Evolutionary conservation across 345 rosid genomes (phyloP).

Genomic region (Firmiana major): DNA sequence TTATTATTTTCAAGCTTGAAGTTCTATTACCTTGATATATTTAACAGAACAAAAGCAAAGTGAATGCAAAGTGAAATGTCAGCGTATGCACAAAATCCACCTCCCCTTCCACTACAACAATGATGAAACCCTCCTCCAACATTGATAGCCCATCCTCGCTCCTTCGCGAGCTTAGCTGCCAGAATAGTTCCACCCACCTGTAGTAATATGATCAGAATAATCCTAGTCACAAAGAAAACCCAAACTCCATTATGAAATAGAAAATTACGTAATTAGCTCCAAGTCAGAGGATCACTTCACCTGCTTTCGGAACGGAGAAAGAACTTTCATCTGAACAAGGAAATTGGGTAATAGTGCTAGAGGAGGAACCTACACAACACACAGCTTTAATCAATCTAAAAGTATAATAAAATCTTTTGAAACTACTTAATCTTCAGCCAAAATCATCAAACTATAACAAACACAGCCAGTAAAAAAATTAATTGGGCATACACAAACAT

Average conservation of each 20-base stretch:
- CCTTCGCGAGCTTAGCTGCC: conserved; percentile 85
- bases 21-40: conserved; percentile 59
- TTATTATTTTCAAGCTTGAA: conserved; percentile 3
- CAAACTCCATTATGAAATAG: not conserved
- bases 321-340: conserved; percentile 76
- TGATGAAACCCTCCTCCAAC: conserved; percentile 99
- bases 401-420: not conserved
- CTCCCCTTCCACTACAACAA: conserved; percentile 73
- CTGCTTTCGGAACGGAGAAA: conserved; percentile 80
- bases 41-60: conserved; percentile 60
- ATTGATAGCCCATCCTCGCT: conserved; percentile 93
- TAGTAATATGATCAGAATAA: conserved; percentile 14
- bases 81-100: conserved; percentile 92
- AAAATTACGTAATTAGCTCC: not conserved
- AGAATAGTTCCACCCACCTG: conserved; percentile 94
- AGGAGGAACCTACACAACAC: conserved; percentile 69
- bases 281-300: conserved; percentile 24
- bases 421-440: not conserved
- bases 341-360: conserved; percentile 72
- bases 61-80: conserved; percentile 89
- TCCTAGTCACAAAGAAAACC: not conserved
- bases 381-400: conserved; percentile 15
- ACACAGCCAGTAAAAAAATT: not conserved
- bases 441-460: conserved; percentile 2
- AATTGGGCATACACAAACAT: not conserved